Evolutionary conservation across 768 basidiomycete genomes (phyloP), one percentile per base, ranked within the genome.

Genomic region (Boletus patriciae): DNA sequence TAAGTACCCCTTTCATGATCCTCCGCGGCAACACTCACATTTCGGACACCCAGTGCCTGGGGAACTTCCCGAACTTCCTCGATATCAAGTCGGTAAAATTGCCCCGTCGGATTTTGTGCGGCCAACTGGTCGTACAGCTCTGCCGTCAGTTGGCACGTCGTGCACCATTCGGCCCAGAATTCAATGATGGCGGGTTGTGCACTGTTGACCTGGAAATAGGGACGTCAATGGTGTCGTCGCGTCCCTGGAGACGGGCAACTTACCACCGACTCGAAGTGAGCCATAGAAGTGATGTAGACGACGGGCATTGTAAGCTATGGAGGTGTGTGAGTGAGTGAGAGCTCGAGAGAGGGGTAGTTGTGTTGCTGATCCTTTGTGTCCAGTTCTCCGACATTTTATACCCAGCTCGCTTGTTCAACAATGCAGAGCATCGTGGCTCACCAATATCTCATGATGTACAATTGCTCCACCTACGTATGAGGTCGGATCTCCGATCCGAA

Each of bases 141-240:
- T 38, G 70, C 52, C 62, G 51, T 63, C 9, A 55, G 23, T 41
- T 54, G 58, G 50, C 69, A 71, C n/a, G 66, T 62, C 34, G 19
- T 18, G 25, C 69, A 70, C 69, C 69, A 70, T 13, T 71, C 67
- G 50, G 69, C 69, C 69, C 69, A 71, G 63, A 71, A 70, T 48
- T 70, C 70, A 21, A 70, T 62, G 54, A 70, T 62, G 50, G 48
- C 70, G 9, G 70, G 70, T 54, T 55, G 50, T 25, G 60, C 48
- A 29, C 57, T 33, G 36, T 52, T 69, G 42, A 64, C 57, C 69
- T 70, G 43, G 38, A 25, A 36, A 25, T n/a, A 31, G 4, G 18
- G n/a, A 44, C 5, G 36, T 70, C n/a, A 65, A n/a, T 48, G 41
- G 16, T 19, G 31, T n/a, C 50, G 33, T 55, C 41, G 18, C 40